Percentiles rank a stretch among this genome's conserved stretches.
phyloP scores from a whole-genome alignment of 106 monocot genomes.

The Iris macrosiphon region DNA sequence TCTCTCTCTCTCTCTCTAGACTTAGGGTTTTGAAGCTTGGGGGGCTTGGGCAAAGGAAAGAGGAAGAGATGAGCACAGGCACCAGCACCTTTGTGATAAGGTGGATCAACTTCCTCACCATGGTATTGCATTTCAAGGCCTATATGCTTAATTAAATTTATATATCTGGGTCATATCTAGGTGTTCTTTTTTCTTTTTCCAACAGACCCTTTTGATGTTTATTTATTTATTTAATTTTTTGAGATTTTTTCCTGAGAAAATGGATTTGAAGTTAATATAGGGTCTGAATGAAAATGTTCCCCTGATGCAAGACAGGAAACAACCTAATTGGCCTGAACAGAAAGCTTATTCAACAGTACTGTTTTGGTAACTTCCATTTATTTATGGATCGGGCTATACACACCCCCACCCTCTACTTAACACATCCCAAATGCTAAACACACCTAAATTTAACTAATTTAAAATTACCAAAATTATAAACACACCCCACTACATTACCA shows the following conservation, averaged over 20 bases:
- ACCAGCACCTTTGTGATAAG: slow-evolving; percentile 74
- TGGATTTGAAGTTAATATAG: not conserved
- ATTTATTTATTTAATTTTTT: not conserved
- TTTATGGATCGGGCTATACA: no score
- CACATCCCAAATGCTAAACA: no score
- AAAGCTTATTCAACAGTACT: no score
- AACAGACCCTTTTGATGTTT: not conserved
- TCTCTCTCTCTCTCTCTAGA: not conserved
- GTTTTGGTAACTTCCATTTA: no score
- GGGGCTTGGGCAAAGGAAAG: no score
- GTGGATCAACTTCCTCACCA: slow-evolving; percentile 76
- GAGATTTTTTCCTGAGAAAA: not conserved
- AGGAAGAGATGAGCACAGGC: slow-evolving; percentile 37
- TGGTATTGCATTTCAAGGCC: slow-evolving; percentile 31
- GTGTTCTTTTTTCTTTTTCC: not conserved
- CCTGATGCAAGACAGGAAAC: not conserved
- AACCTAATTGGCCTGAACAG: no score
- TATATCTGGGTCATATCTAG: not conserved
- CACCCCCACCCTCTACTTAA: no score
- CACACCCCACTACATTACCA: no score
- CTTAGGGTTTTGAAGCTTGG: not conserved
- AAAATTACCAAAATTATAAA: no score
- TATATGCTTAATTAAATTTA: not conserved
- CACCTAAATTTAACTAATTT: no score
- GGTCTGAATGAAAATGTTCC: not conserved